Evolutionary conservation across 257 asterid genomes (phyloP).

Genomic region (Jaltomata sinuosa): DNA sequence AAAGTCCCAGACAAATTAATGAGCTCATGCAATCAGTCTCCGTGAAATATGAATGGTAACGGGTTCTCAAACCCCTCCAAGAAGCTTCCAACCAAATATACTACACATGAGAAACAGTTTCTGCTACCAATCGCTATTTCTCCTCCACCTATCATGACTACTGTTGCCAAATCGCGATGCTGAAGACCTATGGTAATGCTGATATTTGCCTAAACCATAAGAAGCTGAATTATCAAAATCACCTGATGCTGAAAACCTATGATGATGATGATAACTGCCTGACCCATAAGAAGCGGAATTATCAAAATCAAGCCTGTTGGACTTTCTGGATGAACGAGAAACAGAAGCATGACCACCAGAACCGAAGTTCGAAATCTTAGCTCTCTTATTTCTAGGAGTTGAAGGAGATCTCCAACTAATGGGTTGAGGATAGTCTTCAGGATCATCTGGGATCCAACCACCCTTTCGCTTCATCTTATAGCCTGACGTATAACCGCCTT

Average conservation of each 20-base stretch:
- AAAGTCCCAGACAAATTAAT: not conserved
- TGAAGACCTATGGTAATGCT: conserved; percentile 25
- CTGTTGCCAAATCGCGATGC: conserved; percentile 43
- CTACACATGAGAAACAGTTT: not conserved
- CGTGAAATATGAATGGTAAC: not conserved
- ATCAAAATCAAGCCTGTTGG: conserved; percentile 15
- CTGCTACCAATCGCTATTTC: conserved; percentile 28
- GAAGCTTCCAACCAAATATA: not conserved
- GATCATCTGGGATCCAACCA: conserved; percentile 71
- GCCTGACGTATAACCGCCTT: conserved; percentile 16
- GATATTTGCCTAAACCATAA: conserved; percentile 18
- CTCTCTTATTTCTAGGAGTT: conserved; percentile 37
- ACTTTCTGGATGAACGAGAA: conserved; percentile 27
- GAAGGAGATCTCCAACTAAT: conserved; percentile 49
- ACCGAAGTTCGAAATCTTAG: conserved; percentile 12
- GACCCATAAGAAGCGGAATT: conserved; percentile 31
- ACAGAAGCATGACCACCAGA: conserved; percentile 29
- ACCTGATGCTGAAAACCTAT: not conserved
- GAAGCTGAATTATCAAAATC: conserved; percentile 24
- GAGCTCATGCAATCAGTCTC: not conserved
- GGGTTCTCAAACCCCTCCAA: not conserved
- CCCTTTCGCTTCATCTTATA: conserved; percentile 47
- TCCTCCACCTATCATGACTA: conserved; percentile 22
- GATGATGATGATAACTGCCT: conserved; percentile 16
- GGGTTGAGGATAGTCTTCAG: conserved; percentile 27